phyloP scores from a whole-genome alignment of 805 yeast species.

The Kazachstania taianensis region DNA sequence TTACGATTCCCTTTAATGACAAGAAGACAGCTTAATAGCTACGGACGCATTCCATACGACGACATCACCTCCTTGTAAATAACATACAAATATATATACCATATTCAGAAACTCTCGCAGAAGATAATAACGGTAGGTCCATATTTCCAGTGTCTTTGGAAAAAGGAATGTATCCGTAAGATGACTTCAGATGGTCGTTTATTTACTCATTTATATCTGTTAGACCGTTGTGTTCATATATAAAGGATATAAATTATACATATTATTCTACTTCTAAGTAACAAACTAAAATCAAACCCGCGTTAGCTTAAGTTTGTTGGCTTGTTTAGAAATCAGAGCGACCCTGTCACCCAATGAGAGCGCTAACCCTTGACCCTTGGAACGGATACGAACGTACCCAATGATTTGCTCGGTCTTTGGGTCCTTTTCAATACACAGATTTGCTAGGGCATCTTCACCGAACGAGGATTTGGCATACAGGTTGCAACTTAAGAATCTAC shows the following conservation, averaged over 20 bases:
- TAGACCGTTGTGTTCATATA: not conserved
- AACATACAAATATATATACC: not conserved
- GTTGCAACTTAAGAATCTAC: constrained; percentile 78
- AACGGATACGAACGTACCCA: constrained; percentile 93
- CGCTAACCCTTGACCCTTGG: constrained; percentile 97
- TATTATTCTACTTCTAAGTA: too few relatives aligned
- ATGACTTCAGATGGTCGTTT: too few relatives aligned
- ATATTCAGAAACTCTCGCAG: not conserved
- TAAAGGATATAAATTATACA: too few relatives aligned
- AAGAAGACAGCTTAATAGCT: not conserved
- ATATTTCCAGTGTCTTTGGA: not conserved
- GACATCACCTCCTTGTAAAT: constrained; percentile 1
- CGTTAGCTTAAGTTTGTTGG: constrained; percentile 30
- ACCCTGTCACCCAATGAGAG: constrained; percentile 89
- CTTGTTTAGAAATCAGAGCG: constrained; percentile 65
- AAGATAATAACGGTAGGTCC: not conserved
- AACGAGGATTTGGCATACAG: constrained; percentile 84
- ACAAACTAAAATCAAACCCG: too few relatives aligned
- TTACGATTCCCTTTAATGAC: constrained; percentile 61
- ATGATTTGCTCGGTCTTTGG: constrained; percentile 57
- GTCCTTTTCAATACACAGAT: constrained; percentile 81
- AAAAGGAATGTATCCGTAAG: too few relatives aligned
- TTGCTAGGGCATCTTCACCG: constrained; percentile 97
- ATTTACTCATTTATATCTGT: not conserved
- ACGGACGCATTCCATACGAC: not conserved